Evolutionary conservation across 2,329 filamentous ascomycete species (phyloP), one percentile per base, ranked within the genome.

Genomic region (Talaromyces funiculosus): DNA sequence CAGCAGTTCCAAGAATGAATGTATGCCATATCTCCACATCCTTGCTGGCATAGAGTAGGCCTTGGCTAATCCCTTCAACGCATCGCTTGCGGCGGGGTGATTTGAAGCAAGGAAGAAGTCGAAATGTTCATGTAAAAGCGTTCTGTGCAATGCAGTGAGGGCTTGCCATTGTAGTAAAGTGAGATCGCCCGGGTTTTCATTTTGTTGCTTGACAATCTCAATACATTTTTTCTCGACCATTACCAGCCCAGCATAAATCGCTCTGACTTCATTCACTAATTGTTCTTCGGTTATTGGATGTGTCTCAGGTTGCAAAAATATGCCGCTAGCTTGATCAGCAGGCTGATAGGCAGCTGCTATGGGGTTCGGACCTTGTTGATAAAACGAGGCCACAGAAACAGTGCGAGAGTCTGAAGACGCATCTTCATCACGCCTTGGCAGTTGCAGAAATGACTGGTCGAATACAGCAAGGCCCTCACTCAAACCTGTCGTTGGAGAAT

Each of bases 21-120:
- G 91, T 3, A 97, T 97, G 0, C 90, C 93, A 67, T 96, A 90
- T 0, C 90, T 82, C 94, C 94, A 97, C 90, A 97, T 94, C 0
- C 93, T 80, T 0, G 90, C 91, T 0, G 93, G 92, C 90, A 97
- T 97, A 0, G 86, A 86, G 66, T 96, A 96, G 63, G 94, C 94
- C 0, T 83, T 82, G 0, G 92, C 88, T 0, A 97, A 73, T 0
- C 84, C 79, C 3, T 84, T 81, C 0, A 97, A 72, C 0, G 87
- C 84, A 0, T 81, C 80, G 24, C 82, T 89, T 0, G 91, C 90
- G 0, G 87, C 88, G 0, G 91, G 92, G 68, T 97, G 92, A 66
- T 97, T 92, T 0, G 86, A 90, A 0, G 92, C 92, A 0, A 96
- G 78, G 61, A 97, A 92, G 67, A 93, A 93, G 63, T 93, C 90